Evolutionary conservation across 768 basidiomycete genomes (phyloP).

Genomic region (Pholiota conissans): DNA sequence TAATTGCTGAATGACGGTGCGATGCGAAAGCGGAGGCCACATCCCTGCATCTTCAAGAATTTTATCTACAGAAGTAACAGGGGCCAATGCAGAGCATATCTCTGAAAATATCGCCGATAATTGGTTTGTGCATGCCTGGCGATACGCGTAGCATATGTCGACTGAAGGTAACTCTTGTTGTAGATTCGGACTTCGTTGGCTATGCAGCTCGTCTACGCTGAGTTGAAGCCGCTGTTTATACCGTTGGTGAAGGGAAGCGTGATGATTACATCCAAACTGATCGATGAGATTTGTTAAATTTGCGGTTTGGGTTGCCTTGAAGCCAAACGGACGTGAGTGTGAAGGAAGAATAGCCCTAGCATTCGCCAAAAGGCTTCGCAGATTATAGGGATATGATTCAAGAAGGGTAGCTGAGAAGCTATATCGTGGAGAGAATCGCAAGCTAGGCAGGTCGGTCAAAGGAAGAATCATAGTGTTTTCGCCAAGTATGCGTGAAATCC

Average conservation of each 20-base stretch:
- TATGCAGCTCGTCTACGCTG: constrained; percentile 1
- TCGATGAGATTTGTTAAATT: constrained; percentile 4
- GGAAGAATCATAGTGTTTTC: neutral
- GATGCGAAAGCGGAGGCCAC: constrained; percentile 38
- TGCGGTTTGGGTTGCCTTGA: neutral
- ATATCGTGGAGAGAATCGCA: neutral
- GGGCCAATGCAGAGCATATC: constrained; percentile 9
- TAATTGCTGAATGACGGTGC: constrained; percentile 29
- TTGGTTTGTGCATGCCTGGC: constrained; percentile 4
- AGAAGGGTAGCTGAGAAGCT: neutral
- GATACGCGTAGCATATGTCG: constrained; percentile 7
- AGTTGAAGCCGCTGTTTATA: constrained; percentile 10
- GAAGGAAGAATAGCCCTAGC: neutral
- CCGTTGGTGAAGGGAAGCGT: neutral
- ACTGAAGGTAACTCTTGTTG: neutral
- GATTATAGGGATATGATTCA: neutral
- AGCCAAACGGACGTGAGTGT: neutral
- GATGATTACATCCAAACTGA: constrained; percentile 2
- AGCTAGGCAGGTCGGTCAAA: neutral
- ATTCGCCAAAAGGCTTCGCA: neutral
- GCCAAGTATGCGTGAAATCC: neutral
- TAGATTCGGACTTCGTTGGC: neutral
- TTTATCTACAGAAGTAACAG: constrained; percentile 3
- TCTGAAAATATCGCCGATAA: neutral
- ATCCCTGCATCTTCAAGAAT: constrained; percentile 21